phyloP scores from a whole-genome alignment of 495 filamentous ascomycete genomes.

The Trichoderma erinaceum region DNA sequence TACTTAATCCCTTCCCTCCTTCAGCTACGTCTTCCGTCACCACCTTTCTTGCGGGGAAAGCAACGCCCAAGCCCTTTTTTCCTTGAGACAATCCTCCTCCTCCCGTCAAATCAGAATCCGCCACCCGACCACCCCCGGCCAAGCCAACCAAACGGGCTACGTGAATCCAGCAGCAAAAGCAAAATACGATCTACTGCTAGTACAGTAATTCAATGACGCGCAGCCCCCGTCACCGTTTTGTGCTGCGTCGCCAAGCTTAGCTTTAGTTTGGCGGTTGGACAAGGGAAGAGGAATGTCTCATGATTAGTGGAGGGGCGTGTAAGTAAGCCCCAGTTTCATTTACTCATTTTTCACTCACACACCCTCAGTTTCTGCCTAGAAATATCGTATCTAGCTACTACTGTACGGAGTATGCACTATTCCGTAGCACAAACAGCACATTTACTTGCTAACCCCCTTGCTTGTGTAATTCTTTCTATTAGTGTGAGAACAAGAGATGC shows the following conservation, averaged over 20 bases:
- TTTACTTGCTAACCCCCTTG: too few relatives aligned
- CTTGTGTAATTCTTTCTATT: too few relatives aligned
- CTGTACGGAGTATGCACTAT: too few relatives aligned
- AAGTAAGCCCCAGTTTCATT: background rate
- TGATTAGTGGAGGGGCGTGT: background rate
- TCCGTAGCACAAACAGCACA: too few relatives aligned
- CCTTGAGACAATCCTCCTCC: background rate
- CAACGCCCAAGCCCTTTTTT: background rate
- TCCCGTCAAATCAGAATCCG: too few relatives aligned
- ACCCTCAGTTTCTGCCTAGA: too few relatives aligned
- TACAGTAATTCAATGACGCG: background rate
- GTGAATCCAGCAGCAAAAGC: background rate
- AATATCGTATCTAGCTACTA: too few relatives aligned
- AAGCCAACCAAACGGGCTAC: background rate
- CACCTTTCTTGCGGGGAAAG: background rate
- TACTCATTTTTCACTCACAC: too few relatives aligned
- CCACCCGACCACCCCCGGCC: background rate
- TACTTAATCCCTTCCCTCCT: too few relatives aligned
- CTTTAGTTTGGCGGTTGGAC: too few relatives aligned
- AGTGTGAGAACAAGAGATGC: too few relatives aligned
- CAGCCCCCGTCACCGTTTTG: constrained; percentile 11
- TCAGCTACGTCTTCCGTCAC: background rate
- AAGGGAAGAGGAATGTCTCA: too few relatives aligned
- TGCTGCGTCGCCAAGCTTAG: background rate
- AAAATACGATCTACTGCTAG: background rate